Base-by-base conservation (phyloP, 2,329 filamentous ascomycete genomes). In the Apiospora hydei region DNA sequence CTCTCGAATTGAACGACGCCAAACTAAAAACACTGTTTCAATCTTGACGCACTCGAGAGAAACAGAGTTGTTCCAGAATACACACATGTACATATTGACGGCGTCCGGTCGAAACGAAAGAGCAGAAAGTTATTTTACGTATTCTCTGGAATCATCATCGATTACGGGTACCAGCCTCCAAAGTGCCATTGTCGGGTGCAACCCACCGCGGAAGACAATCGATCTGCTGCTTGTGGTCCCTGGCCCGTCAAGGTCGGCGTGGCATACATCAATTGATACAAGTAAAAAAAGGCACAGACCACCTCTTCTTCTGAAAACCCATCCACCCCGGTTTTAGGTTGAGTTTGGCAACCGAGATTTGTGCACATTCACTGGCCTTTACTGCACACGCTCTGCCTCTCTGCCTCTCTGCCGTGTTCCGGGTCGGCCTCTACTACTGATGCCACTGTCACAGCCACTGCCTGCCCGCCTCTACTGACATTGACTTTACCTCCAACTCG, bases 1-100 rank as follows among this genome's bases (percentile, higher is more conserved):
- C 21, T 53, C n/a, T 53, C 16, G 24, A 26, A 26, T 18, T 18
- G 44, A 18, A 47, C 44, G 8, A 47, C 16, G 46, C 53, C 30
- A 38, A 61, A 21, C 53, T 30, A 38, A 38, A 38, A 61, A 38
- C 53, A 21, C 30, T 38, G 53, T 61, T 61, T 61, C 30, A n/a
- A 61, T 14, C 18, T 38, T n/a, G 53, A 61, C 16, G 53, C 26
- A 34, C 14, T 38, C 16, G 14, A 61, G 30, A 34, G 7, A 61
- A 61, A 61, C 53, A 61, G 30, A 38, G 53, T 61, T 38, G 30
- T 61, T 61, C 53, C 53, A 38, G 16, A 61, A 38, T 38, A 43
- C 41, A 43, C 1, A 38, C 34, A 38, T n/a, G n/a, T 38, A 38
- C 5, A 38, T 49, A 11, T 8, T 3, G 53, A 61, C 30, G 30